Base-by-base conservation (phyloP, 352 stramenopile species). In the Pythium volutum region DNA sequence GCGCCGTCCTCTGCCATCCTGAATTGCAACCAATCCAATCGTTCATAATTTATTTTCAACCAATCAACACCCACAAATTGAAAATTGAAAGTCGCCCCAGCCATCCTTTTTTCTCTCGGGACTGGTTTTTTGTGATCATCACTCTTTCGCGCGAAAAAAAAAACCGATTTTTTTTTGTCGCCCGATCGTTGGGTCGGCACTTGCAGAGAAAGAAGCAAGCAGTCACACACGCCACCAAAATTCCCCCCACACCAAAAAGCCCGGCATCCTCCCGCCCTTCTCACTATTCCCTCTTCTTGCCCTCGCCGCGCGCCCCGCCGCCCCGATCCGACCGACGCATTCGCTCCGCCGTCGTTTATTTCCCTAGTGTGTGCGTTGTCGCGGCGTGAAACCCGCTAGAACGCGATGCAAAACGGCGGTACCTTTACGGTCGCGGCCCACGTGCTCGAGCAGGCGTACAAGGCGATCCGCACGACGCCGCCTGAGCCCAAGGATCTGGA, bases 401-500 rank as follows among this genome's bases (percentile, higher is more conserved):
- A 48, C 23, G 4, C 46, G 29, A 72, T 72, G 65, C 65, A 72
- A 70, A 91, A 77, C 77, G 59, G 71, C 61, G n/a, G n/a, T n/a
- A 75, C 78, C 55, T 87, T 91, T 55, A 77, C 69, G 7, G 84
- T 92, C 64, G 77, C 81, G 55, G 67, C 81, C 26, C 78, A 89
- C 56, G 76, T 90, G 59, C 76, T 95, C 36, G 84, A 95, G 62
- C 87, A 95, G 75, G 87, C 87, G 31, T 95, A 95, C 75, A 93
- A 93, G 74, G 81, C 87, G 52, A 95, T 95, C 69, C 87, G 87
- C 67, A 87, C 84, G 60, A 92, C 87, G 57, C 81, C 82, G 22
- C 87, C 87, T 4, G 87, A 95, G 61, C 71, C 78, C 27, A 91
- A 89, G 55, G 87, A 96, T 55, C 38, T 93, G 27, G 87, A 96